A percentile compares a stretch with the other conserved stretches of the same genome.
Conservation (phyloP, 352 stramenopile species). For the Globisporangium solare region DNA sequence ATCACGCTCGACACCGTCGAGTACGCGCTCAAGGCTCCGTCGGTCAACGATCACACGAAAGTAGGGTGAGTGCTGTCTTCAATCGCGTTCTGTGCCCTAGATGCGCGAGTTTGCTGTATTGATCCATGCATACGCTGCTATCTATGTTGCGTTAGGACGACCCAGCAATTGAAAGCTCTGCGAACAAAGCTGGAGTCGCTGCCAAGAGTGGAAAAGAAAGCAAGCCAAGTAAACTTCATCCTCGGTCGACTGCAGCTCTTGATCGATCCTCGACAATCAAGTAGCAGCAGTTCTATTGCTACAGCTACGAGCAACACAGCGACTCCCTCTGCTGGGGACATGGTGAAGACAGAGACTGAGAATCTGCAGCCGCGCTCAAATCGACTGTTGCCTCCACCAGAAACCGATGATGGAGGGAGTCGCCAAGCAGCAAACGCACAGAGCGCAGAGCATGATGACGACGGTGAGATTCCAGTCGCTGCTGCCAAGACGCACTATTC, state of each 20-base stretch:
- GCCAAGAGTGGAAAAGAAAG: neutral
- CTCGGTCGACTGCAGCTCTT: constrained; percentile 6
- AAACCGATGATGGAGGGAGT: constrained; percentile 3
- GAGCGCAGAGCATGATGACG: constrained; percentile 1
- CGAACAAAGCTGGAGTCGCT: constrained; percentile 1
- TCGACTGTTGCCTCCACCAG: constrained; percentile 6
- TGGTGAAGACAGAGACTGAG: no score
- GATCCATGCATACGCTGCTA: no score
- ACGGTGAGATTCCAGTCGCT: constrained; percentile 11
- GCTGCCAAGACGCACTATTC: constrained; percentile 2
- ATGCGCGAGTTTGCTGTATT: no score
- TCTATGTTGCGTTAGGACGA: neutral
- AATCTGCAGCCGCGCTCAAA: neutral
- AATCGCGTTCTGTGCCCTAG: neutral
- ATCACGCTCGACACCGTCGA: constrained; percentile 12
- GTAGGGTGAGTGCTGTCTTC: constrained; percentile 1
- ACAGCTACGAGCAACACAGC: no score
- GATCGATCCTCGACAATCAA: neutral
- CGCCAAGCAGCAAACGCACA: neutral
- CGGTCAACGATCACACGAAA: constrained; percentile 13
- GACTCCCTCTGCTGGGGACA: no score
- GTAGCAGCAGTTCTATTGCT: neutral
- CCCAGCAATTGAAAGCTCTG: constrained; percentile 10
- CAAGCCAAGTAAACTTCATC: constrained; percentile 1
- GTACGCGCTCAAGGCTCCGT: neutral